Evolutionary conservation across 352 stramenopile genomes (phyloP), one percentile per base, ranked within the genome.

Genomic region (Blastocystis sp.): DNA sequence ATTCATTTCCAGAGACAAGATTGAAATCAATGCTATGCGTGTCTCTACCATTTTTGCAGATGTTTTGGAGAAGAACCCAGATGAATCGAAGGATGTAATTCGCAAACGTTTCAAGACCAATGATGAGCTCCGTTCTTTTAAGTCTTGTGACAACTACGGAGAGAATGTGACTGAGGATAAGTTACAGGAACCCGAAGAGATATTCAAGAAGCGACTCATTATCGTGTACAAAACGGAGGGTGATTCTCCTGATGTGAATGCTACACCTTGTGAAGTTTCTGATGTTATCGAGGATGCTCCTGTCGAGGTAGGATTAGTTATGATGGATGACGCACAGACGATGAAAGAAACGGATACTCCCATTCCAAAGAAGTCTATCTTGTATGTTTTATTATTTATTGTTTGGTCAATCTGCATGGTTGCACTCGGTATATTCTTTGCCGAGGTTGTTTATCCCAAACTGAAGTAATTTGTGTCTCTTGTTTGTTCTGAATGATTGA

Each of bases 41-140:
- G 71, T 66, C 43, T 83, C 71, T 21, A 19, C 27, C 32, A 42
- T 83, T 35, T 66, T 83, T 29, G 29, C 24, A 3, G 51, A 83
- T 29, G 51, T 63, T 35, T 24, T 63, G 21, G 14, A 61, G 2
- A 83, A 66, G 9, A 19, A 16, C n/a, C 43, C 12, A 19, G 27
- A 63, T n/a, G 51, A 83, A 35, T 19, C n/a, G 51, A 49, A 29
- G 9, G 71, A 83, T 2, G 19, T 83, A 2, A 83, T 83, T 51
- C 71, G 71, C 21, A 83, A 83, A 6, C 49, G 71, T 56, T 83
- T 83, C 32, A 83, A 83, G 37, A 56, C 71, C 7, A 63, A 39
- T 42, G 71, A 83, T 29, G 58, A 66, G 19, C 14, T 39, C 24
- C 49, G 29, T 24, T n/a, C 3, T 29, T 83, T 80, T 27, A 61